Evolutionary conservation across 106 monocot genomes (phyloP).

Genomic region (Gastrodia elata): DNA sequence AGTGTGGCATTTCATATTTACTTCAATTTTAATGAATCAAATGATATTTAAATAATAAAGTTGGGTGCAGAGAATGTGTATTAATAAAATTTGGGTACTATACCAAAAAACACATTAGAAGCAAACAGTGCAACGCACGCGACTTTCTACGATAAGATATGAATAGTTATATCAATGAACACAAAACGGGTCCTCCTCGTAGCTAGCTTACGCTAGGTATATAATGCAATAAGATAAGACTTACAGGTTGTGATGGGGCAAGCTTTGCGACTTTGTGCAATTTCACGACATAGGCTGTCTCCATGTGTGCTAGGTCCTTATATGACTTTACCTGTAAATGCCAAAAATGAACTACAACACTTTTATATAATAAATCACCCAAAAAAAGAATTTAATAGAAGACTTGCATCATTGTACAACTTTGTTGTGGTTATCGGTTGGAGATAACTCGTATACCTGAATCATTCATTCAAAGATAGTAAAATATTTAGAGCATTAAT

Average conservation of each 20-base stretch:
- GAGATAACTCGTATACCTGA: conserved; percentile 88
- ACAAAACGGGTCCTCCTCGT: too few relatives aligned
- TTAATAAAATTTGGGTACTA: too few relatives aligned
- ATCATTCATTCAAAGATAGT: conserved; percentile 7
- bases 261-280: conserved; percentile 84
- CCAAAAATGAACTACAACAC: not conserved
- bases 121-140: too few relatives aligned
- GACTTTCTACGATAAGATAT: too few relatives aligned
- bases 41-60: too few relatives aligned
- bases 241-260: conserved; percentile 56
- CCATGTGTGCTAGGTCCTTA: conserved; percentile 81
- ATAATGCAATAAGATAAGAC: not conserved
- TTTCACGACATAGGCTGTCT: conserved; percentile 98
- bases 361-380: not conserved
- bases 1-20: too few relatives aligned
- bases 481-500: not conserved
- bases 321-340: conserved; percentile 70
- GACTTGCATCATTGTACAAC: conserved; percentile 84
- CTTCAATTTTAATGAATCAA: too few relatives aligned
- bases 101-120: too few relatives aligned
- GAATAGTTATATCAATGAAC: too few relatives aligned
- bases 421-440: conserved; percentile 90
- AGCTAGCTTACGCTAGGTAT: too few relatives aligned
- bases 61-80: too few relatives aligned
- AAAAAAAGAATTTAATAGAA: not conserved